Base-by-base conservation (phyloP, 306 rosid species). In the Hylodesmum podocarpum region DNA sequence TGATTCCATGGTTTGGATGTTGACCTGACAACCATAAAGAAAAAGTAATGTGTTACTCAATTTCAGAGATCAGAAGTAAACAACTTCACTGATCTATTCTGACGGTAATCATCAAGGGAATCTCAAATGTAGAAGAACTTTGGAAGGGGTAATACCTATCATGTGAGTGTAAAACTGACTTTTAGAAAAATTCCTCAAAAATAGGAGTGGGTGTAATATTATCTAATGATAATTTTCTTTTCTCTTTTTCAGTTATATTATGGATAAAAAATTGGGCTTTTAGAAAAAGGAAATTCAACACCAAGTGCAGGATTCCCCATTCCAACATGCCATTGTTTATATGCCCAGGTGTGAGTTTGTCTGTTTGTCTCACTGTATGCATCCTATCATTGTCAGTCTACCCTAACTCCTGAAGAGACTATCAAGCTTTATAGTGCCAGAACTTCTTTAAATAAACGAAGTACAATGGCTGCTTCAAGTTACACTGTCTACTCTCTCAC, bases 1-100 rank as follows among this genome's bases (percentile, higher is more conserved):
- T 89, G 92, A 84, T 81, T 36, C 88, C 73, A 24, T 53, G 82
- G 22, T 27, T 80, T 81, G 71, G 86, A 86, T 37, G 78, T 37
- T 83, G 86, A 73, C 66, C 97, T 91, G 88, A 73, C 31, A 81
- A 79, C 54, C 64, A n/a, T 6, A 57, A 43, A 41, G 49, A 54
- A 21, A 21, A 78, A 51, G 59, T 15, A 55, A 70, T 27, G 12
- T 57, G 75, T 66, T 44, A 43, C 66, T 47, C 58, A 73, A 76
- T 72, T 50, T 59, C 70, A 58, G 64, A 18, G 16, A 73, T 73
- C 51, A 43, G 53, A 78, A 67, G 47, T 37, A 77, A 70, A 81
- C 44, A 68, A 44, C 55, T 72, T 67, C 10, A 29, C 71, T 2
- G 1, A 25, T 34, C 67, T 70, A 29, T 65, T 57, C 37, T 49